Conservation (phyloP, 345 rosid genomes). For the Pugionium cornutum region DNA sequence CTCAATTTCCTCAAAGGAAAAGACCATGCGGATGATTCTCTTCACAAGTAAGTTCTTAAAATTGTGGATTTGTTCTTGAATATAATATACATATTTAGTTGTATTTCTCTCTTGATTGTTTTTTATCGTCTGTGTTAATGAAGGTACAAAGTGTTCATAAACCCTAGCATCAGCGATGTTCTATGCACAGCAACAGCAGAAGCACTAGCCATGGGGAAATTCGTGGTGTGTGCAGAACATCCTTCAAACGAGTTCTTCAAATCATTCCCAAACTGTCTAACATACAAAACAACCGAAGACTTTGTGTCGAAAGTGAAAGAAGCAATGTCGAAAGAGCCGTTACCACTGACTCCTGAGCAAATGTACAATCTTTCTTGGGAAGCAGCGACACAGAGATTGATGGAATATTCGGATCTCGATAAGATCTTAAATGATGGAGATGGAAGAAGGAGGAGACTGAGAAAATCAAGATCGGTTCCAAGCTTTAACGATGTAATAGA, state of each 20-base stretch:
- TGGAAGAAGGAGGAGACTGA: slow-evolving; percentile 37
- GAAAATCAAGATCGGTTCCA: slow-evolving; percentile 62
- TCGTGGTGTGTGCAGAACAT: slow-evolving; percentile 94
- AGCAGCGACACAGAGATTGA: slow-evolving; percentile 92
- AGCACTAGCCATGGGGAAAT: slow-evolving; percentile 98
- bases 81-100: too few relatives aligned
- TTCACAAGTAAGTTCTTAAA: slow-evolving; percentile 67
- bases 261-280: slow-evolving; percentile 90
- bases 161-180: slow-evolving; percentile 95
- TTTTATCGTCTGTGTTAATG: slow-evolving; percentile 21
- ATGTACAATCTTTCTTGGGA: slow-evolving; percentile 79
- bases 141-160: slow-evolving; percentile 98
- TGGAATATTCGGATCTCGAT: slow-evolving; percentile 76
- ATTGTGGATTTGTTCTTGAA: background rate
- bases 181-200: slow-evolving; percentile 99
- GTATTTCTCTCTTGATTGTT: slow-evolving; percentile 10
- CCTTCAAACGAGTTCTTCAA: slow-evolving; percentile 97
- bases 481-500: slow-evolving; percentile 61
- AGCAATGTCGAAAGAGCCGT: slow-evolving; percentile 84
- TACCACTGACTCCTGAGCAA: slow-evolving; percentile 80
- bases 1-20: slow-evolving; percentile 86
- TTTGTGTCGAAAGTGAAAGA: slow-evolving; percentile 81
- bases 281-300: slow-evolving; percentile 85
- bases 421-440: slow-evolving; percentile 46
- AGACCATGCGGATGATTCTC: slow-evolving; percentile 93